Percentiles rank a stretch among this genome's conserved stretches.
These are phyloP conservation scores for Colletotrichum kahawae DNA, from an alignment of 2,329 filamentous ascomycete genomes.

Conservation along the genomic window DNA sequence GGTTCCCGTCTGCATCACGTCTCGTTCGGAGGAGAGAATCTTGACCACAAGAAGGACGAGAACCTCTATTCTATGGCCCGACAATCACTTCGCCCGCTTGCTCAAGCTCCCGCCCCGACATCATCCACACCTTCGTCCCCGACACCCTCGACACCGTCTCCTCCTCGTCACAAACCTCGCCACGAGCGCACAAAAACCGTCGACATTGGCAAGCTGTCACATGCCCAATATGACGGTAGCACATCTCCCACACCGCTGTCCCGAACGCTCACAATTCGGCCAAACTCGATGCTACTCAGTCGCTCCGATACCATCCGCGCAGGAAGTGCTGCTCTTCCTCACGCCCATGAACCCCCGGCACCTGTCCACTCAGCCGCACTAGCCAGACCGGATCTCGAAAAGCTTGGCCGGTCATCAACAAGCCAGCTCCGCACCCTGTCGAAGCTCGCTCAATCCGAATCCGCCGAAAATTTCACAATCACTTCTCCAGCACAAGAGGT, in stretches of 20 bases:
- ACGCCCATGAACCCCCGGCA: constrained; percentile 35
- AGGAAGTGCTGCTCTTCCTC: constrained; percentile 35
- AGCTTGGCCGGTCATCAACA: constrained; percentile 86
- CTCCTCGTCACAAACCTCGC: constrained; percentile 41
- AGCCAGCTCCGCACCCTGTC: constrained; percentile 88
- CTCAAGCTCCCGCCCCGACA: constrained; percentile 63
- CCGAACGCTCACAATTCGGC: constrained; percentile 49
- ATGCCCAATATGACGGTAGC: constrained; percentile 49
- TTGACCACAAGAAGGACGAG: constrained; percentile 46
- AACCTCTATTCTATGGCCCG: constrained; percentile 73
- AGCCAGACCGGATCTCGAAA: constrained; percentile 75
- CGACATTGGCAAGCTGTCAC: constrained; percentile 62
- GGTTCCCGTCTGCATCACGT: constrained; percentile 53
- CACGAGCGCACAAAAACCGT: constrained; percentile 69
- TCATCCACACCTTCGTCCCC: constrained; percentile 33
- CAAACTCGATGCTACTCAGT: constrained; percentile 66
- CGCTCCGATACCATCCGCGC: constrained; percentile 59
- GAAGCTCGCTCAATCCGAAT: constrained; percentile 76
- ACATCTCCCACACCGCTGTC: constrained; percentile 48
- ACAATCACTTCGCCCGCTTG: constrained; percentile 77
- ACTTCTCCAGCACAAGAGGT: constrained; percentile 83
- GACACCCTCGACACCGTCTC: constrained; percentile 29
- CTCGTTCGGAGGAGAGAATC: constrained; percentile 34
- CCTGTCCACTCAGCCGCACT: constrained; percentile 52
- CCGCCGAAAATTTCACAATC: constrained; percentile 81